Percentiles rank a stretch among this genome's conserved stretches.
phyloP scores from a whole-genome alignment of 352 stramenopile species.

The Phytophthora melonis region DNA sequence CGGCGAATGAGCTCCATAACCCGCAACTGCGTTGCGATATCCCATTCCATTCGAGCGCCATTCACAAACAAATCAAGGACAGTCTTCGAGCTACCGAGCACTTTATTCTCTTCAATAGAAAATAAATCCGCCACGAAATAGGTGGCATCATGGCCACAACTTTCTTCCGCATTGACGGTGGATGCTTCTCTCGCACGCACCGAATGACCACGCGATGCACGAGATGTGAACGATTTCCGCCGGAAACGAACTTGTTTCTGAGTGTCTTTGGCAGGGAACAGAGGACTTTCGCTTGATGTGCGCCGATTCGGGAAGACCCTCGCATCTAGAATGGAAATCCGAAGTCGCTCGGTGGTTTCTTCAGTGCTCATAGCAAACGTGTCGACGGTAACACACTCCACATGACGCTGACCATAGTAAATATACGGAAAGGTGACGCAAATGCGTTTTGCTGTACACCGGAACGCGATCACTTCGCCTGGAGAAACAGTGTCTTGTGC shows the following conservation, averaged over 20 bases:
- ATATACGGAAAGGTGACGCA: slow-evolving; percentile 60
- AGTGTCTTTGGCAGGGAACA: slow-evolving; percentile 9
- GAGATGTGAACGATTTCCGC: slow-evolving; percentile 26
- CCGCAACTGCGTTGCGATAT: slow-evolving; percentile 63
- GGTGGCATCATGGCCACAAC: not conserved
- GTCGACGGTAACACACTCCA: slow-evolving; percentile 76
- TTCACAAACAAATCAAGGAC: slow-evolving; percentile 80
- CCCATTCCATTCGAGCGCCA: slow-evolving; percentile 56
- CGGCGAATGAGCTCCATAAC: slow-evolving; percentile 68
- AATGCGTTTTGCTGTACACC: slow-evolving; percentile 66
- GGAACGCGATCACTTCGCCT: slow-evolving; percentile 67
- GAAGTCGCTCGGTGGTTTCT: slow-evolving; percentile 55
- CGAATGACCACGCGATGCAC: slow-evolving; percentile 12
- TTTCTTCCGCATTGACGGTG: not conserved
- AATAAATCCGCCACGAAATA: slow-evolving; percentile 72
- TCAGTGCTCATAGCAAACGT: slow-evolving; percentile 73
- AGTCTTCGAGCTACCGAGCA: slow-evolving; percentile 48
- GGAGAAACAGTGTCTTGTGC: slow-evolving; percentile 40
- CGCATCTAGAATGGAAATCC: slow-evolving; percentile 54
- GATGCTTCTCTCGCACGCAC: not conserved
- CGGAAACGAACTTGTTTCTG: slow-evolving; percentile 11
- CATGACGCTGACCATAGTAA: slow-evolving; percentile 32
- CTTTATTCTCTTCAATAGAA: slow-evolving; percentile 73
- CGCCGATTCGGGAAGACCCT: slow-evolving; percentile 41
- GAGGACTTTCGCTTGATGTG: slow-evolving; percentile 11